phyloP scores from a whole-genome alignment of 2,329 filamentous ascomycete species.

The Penicillium vulpinum region DNA sequence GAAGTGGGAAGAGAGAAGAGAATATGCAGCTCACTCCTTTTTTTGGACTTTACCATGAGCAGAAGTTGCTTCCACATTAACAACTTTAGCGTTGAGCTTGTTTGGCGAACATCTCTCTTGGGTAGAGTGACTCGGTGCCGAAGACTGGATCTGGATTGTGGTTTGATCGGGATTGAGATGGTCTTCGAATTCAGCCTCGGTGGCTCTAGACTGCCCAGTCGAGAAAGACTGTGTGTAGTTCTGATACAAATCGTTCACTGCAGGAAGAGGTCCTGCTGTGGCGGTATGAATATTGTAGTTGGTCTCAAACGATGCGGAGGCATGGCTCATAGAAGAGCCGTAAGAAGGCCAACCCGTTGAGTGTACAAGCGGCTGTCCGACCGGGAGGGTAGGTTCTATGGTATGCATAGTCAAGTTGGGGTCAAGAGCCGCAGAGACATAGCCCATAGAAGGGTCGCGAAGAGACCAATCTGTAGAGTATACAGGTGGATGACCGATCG shows the following conservation, averaged over 20 bases:
- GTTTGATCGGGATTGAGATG: background rate
- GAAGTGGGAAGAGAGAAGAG: too few species aligned
- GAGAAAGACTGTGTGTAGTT: background rate
- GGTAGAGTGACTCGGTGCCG: background rate
- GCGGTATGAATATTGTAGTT: background rate
- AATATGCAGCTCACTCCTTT: background rate
- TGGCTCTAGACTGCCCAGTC: background rate
- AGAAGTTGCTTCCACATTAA: too few species aligned
- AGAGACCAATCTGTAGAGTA: background rate
- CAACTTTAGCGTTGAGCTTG: background rate
- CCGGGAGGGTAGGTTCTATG: background rate
- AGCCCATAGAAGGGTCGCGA: too few species aligned
- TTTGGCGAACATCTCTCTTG: too few species aligned
- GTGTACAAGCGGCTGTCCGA: background rate
- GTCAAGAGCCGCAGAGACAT: too few species aligned
- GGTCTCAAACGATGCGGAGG: background rate
- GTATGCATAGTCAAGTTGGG: too few species aligned
- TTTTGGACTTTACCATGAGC: background rate
- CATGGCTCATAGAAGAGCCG: background rate
- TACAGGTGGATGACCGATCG: background rate
- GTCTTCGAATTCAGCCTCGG: background rate
- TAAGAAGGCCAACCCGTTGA: too few species aligned
- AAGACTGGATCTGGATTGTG: background rate
- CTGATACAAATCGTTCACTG: background rate
- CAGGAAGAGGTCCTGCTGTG: too few species aligned